These are phyloP conservation scores for Puya raimondii DNA, from an alignment of 176 grass and related monocot species.

Conservation along the genomic window DNA sequence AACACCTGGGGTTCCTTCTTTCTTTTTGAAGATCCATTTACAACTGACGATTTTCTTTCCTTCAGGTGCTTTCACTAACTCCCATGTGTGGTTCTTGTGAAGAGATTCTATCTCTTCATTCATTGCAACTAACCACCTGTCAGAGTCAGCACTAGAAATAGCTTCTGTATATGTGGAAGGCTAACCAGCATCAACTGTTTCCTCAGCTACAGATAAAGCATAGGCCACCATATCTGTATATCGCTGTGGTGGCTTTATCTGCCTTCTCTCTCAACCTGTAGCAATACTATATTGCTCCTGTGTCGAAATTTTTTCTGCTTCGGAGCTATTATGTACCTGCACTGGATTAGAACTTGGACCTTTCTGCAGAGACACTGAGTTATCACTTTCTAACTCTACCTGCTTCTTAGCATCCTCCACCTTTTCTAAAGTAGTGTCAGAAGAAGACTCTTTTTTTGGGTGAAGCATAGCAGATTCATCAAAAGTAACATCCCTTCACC, in stretches of 20 bases:
- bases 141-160: neutral
- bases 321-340: neutral
- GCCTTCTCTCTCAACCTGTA: neutral
- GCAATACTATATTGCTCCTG: neutral
- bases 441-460: no score
- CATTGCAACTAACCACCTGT: slow-evolving; percentile 5
- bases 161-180: neutral
- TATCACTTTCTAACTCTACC: slow-evolving; percentile 1
- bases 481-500: slow-evolving; percentile 2
- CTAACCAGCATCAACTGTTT: neutral
- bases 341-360: neutral
- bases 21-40: slow-evolving; percentile 23
- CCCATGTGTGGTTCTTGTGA: slow-evolving; percentile 16
- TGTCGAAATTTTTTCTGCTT: neutral
- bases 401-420: neutral
- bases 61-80: slow-evolving; percentile 5
- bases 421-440: no score
- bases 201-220: neutral
- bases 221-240: neutral
- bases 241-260: neutral
- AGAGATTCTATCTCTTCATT: slow-evolving; percentile 11
- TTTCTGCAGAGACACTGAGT: neutral
- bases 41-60: slow-evolving; percentile 15
- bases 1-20: neutral
- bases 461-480: neutral